Percentiles rank a stretch among this genome's conserved stretches.
Evolutionary conservation across 2,329 filamentous ascomycete species (phyloP).

Genomic region (Orbilia quercus): DNA sequence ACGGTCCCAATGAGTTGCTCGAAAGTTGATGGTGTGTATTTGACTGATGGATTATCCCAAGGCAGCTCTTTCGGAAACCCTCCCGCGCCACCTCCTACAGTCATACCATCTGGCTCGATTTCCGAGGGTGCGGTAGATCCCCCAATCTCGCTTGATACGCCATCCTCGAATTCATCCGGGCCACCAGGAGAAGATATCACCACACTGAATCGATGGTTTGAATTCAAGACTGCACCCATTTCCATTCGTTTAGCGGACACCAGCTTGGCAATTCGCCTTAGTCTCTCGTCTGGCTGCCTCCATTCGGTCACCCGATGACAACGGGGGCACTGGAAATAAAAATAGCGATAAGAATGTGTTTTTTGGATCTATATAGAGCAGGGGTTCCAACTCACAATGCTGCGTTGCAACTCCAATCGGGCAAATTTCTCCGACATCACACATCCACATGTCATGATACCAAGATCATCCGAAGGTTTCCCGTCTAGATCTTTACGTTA

Average conservation of each 20-base stretch:
- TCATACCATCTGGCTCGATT: constrained; percentile 44
- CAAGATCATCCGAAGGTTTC: constrained; percentile 55
- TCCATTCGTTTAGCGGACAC: constrained; percentile 50
- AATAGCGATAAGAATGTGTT: constrained; percentile 31
- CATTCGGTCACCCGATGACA: constrained; percentile 50
- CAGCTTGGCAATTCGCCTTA: constrained; percentile 44
- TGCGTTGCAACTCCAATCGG: constrained; percentile 51
- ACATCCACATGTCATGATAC: constrained; percentile 56
- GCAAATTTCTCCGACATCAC: constrained; percentile 56
- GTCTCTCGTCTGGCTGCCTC: constrained; percentile 46
- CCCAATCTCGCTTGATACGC: constrained; percentile 45
- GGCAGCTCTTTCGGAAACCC: constrained; percentile 53
- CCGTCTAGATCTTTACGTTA: constrained; percentile 55
- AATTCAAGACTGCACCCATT: constrained; percentile 47
- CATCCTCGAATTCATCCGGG: constrained; percentile 46
- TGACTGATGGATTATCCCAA: constrained; percentile 54
- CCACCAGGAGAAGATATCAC: constrained; percentile 53
- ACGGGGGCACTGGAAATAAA: constrained; percentile 44
- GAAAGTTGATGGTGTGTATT: constrained; percentile 50
- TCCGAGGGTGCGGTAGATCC: constrained; percentile 46
- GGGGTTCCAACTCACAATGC: constrained; percentile 48
- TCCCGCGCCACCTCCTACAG: constrained; percentile 39
- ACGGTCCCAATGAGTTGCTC: constrained; percentile 23
- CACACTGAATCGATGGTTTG: constrained; percentile 54
- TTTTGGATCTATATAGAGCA: constrained; percentile 11